Conservation (phyloP, 148 eudicot species). For the Fallopia convolvulus region DNA sequence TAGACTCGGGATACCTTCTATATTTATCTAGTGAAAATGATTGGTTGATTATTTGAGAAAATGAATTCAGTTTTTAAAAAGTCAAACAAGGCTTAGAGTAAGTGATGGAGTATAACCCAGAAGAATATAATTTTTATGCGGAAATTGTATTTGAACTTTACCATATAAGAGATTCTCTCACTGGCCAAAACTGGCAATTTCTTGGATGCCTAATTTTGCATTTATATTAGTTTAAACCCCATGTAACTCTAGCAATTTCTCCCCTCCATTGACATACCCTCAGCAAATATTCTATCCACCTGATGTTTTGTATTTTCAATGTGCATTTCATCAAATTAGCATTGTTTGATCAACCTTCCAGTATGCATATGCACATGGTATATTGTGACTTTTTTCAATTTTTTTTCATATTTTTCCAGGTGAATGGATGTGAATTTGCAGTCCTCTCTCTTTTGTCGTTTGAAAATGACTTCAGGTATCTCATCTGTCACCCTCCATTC, state of each 20-base stretch:
- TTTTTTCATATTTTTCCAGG: constrained; percentile 29
- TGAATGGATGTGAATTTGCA: constrained; percentile 82
- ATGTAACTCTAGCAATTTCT: neutral
- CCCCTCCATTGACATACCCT: constrained; percentile 2
- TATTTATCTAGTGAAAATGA: too few species aligned
- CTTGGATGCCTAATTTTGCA: neutral
- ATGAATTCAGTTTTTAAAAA: neutral
- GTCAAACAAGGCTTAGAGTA: neutral
- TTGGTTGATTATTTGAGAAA: too few species aligned
- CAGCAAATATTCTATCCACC: neutral
- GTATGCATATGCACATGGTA: neutral
- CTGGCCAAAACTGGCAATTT: neutral
- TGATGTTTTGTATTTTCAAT: neutral
- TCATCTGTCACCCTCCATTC: constrained; percentile 18
- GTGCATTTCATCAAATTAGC: neutral
- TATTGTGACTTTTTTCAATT: neutral
- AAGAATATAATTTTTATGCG: neutral
- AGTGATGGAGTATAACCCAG: neutral
- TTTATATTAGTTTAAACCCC: too few species aligned
- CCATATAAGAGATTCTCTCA: neutral
- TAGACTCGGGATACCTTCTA: neutral
- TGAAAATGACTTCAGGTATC: constrained; percentile 80
- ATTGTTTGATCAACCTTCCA: neutral
- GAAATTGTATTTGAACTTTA: too few species aligned
- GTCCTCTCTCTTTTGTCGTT: constrained; percentile 63